Evolutionary conservation across 176 grass and related monocot genomes (phyloP).

Genomic region (Leersia perrieri): DNA sequence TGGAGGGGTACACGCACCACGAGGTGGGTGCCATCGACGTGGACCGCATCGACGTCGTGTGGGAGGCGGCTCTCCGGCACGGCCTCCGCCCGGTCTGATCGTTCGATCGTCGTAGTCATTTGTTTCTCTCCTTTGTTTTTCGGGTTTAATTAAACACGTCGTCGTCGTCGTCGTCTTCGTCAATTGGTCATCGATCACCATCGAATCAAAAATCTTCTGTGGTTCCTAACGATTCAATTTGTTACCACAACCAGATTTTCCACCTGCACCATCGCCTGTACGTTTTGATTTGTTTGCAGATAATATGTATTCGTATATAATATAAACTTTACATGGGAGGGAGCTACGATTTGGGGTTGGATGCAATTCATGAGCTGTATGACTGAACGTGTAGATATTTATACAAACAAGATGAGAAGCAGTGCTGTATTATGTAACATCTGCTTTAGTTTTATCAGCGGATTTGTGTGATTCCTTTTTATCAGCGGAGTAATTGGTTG

Average conservation of each 20-base stretch:
- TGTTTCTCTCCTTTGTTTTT: neutral
- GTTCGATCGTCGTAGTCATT: neutral
- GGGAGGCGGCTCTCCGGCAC: constrained; percentile 77
- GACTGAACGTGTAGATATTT: neutral
- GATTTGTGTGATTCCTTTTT: neutral
- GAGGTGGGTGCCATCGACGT: constrained; percentile 91
- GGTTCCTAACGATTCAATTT: neutral
- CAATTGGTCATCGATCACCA: neutral
- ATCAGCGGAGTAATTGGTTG: too few relatives aligned
- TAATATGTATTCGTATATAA: neutral
- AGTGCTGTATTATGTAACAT: neutral
- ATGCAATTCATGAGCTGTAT: neutral
- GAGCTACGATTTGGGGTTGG: neutral
- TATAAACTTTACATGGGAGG: too few relatives aligned
- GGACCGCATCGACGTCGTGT: constrained; percentile 75
- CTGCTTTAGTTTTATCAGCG: neutral
- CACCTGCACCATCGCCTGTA: neutral
- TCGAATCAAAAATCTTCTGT: neutral
- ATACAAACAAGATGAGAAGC: neutral
- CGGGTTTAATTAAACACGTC: too few relatives aligned
- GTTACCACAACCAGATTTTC: neutral
- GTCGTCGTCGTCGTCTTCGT: neutral
- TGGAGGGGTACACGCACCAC: constrained; percentile 77
- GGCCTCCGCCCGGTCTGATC: constrained; percentile 59
- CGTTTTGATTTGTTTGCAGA: neutral